Evolutionary conservation across 805 yeast genomes (phyloP).

Genomic region (Schwanniomyces pseudopolymorphus): DNA sequence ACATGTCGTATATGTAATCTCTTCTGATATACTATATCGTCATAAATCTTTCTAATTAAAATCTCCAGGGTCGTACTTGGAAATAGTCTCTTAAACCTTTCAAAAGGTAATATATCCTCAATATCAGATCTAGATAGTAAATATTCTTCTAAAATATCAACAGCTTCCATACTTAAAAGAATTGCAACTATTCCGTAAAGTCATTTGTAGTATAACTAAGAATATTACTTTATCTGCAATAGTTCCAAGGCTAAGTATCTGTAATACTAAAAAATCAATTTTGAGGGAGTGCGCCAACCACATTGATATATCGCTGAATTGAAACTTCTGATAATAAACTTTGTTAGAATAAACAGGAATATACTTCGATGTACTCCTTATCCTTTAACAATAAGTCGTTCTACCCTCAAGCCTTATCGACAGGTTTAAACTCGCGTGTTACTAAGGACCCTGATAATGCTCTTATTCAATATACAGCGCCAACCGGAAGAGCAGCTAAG

Average conservation of each 20-base stretch:
- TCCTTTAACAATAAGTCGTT: slow-evolving; percentile 21
- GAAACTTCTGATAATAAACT: background rate
- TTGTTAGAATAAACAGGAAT: too few species aligned
- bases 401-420: slow-evolving; percentile 76
- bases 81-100: slow-evolving; percentile 17
- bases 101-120: slow-evolving; percentile 15
- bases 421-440: slow-evolving; percentile 71
- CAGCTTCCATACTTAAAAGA: slow-evolving; percentile 18
- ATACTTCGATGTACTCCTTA: slow-evolving; percentile 1
- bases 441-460: slow-evolving; percentile 69
- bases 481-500: slow-evolving; percentile 76
- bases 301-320: background rate
- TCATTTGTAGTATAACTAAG: too few species aligned
- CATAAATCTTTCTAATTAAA: slow-evolving; percentile 9
- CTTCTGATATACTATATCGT: slow-evolving; percentile 11
- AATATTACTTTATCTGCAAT: too few species aligned
- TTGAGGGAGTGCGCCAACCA: background rate
- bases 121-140: slow-evolving; percentile 16
- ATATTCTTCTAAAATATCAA: slow-evolving; percentile 17
- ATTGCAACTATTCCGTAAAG: background rate
- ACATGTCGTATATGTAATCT: slow-evolving; percentile 2
- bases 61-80: slow-evolving; percentile 8
- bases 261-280: too few species aligned
- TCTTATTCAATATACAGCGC: slow-evolving; percentile 62
- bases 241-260: too few species aligned